Evolutionary conservation across 768 basidiomycete genomes (phyloP).

Genomic region (Tulasnella sp.): DNA sequence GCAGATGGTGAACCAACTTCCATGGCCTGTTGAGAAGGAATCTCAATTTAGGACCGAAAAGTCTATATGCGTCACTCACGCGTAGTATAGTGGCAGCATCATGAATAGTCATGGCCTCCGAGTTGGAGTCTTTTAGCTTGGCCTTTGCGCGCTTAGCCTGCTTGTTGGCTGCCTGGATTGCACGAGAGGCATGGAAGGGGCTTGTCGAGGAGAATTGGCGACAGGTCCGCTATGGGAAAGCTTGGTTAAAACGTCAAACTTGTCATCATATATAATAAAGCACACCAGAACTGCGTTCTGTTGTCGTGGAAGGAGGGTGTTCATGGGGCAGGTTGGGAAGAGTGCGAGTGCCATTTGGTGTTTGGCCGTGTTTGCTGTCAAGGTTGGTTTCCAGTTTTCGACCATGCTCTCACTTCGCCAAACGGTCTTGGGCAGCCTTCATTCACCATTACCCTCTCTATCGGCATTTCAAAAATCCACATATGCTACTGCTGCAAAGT

Average conservation of each 20-base stretch:
- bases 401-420: not conserved
- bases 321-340: too few relatives aligned
- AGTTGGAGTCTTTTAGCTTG: constrained; percentile 19
- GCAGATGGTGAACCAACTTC: constrained; percentile 66
- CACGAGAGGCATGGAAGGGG: too few relatives aligned
- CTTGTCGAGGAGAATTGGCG: too few relatives aligned
- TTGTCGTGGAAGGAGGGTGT: too few relatives aligned
- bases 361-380: too few relatives aligned
- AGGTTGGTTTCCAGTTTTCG: not conserved
- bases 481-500: constrained; percentile 1
- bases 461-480: not conserved
- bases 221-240: too few relatives aligned
- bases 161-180: not conserved
- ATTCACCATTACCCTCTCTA: not conserved
- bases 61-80: constrained; percentile 21
- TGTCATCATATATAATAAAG: too few relatives aligned
- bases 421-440: not conserved
- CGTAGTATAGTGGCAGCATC: constrained; percentile 27
- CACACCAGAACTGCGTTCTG: too few relatives aligned
- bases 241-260: too few relatives aligned
- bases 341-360: too few relatives aligned
- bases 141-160: not conserved
- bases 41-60: too few relatives aligned
- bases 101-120: constrained; percentile 24
- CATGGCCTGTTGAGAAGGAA: too few relatives aligned